Percentiles rank a stretch among this genome's conserved stretches.
phyloP scores from a whole-genome alignment of 73 alveolate genomes.

The Stentor coeruleus region DNA sequence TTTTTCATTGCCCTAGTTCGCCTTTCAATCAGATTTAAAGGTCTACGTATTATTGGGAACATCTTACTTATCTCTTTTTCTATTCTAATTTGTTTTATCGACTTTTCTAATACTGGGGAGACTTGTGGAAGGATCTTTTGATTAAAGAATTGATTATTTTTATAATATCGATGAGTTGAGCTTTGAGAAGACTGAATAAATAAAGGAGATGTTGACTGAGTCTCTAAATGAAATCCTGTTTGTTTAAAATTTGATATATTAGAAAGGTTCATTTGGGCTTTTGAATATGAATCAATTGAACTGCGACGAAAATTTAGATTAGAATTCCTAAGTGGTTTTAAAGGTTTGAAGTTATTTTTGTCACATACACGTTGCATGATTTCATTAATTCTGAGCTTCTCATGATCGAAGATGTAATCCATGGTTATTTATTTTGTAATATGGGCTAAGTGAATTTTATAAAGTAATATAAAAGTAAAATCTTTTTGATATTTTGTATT shows the following conservation, averaged over 20 bases:
- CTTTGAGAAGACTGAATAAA: too few relatives aligned
- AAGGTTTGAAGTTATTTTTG: not conserved
- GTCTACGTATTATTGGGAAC: too few relatives aligned
- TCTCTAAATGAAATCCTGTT: too few relatives aligned
- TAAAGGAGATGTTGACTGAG: not conserved
- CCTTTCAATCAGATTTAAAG: too few relatives aligned
- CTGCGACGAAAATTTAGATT: not conserved
- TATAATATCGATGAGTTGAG: too few relatives aligned
- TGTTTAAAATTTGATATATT: too few relatives aligned
- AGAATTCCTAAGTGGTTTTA: not conserved
- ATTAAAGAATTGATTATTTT: too few relatives aligned
- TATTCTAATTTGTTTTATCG: not conserved
- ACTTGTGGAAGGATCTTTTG: not conserved
- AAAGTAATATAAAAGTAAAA: too few relatives aligned
- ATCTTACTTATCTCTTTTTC: too few relatives aligned
- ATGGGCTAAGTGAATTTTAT: not conserved
- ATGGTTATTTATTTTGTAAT: not conserved
- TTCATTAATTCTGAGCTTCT: not conserved
- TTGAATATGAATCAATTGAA: not conserved
- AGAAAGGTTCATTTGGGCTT: not conserved
- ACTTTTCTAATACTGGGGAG: not conserved
- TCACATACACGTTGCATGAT: not conserved
- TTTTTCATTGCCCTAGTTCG: not conserved
- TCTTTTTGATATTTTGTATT: too few relatives aligned
- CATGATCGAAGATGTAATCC: not conserved